Conservation (phyloP, 1,139 yeast species). For the Yamadazyma trypodendri region DNA sequence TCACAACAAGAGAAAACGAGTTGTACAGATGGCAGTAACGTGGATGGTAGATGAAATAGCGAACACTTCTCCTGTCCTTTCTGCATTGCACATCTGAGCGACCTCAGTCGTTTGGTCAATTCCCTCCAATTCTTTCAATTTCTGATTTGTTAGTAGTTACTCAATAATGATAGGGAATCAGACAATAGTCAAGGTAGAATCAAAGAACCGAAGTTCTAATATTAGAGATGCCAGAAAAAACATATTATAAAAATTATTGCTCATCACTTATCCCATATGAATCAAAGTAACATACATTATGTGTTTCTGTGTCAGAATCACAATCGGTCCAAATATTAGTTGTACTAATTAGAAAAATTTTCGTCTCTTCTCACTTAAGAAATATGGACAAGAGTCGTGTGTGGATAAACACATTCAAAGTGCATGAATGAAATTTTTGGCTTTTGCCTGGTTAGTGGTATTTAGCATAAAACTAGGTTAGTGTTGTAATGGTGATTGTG, state of each 20-base stretch:
- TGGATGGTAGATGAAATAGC: no score
- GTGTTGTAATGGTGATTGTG: no score
- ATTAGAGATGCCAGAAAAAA: slow-evolving; percentile 77
- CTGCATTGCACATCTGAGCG: no score
- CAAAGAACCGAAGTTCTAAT: slow-evolving; percentile 64
- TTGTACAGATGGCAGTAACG: no score
- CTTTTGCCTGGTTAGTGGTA: no score
- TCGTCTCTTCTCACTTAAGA: slow-evolving; percentile 3
- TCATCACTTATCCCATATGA: slow-evolving; percentile 22
- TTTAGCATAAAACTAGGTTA: no score
- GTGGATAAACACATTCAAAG: not conserved
- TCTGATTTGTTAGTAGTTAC: slow-evolving; percentile 2
- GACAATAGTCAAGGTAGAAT: slow-evolving; percentile 42
- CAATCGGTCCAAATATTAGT: not conserved
- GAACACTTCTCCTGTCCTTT: no score
- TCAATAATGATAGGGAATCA: slow-evolving; percentile 10
- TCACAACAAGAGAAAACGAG: no score
- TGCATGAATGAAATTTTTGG: not conserved
- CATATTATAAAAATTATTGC: slow-evolving; percentile 43
- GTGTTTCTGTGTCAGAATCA: no score
- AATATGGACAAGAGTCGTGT: slow-evolving; percentile 4
- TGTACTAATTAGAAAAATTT: not conserved
- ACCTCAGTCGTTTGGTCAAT: no score
- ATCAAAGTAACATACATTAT: slow-evolving; percentile 3
- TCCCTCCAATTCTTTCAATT: no score